phyloP scores from a whole-genome alignment of 164 flowering plant genomes.

The Tinospora cordifolia region DNA sequence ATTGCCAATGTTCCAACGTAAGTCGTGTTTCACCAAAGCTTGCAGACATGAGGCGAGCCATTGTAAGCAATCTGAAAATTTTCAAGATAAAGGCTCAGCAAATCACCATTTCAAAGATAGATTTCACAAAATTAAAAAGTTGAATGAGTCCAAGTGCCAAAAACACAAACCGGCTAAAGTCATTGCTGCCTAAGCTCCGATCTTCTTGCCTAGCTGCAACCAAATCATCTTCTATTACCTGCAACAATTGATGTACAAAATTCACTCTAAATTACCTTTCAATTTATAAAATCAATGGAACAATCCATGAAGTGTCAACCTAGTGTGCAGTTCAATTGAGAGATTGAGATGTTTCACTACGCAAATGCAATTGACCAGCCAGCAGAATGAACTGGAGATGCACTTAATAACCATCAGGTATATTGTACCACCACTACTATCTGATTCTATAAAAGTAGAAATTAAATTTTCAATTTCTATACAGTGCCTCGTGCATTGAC shows the following conservation, averaged over 20 bases:
- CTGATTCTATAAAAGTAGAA: no score
- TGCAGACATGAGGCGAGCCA: conserved; percentile 68
- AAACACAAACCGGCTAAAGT: conserved; percentile 67
- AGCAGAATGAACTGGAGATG: no score
- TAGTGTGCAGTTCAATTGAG: no score
- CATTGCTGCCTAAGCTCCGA: conserved; percentile 52
- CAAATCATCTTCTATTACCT: conserved; percentile 81
- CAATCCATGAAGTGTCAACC: background rate
- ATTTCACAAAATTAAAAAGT: background rate
- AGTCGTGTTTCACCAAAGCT: conserved; percentile 72
- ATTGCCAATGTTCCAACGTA: conserved; percentile 80
- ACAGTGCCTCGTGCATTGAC: no score
- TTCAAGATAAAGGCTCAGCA: background rate
- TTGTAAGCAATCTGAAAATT: conserved; percentile 64
- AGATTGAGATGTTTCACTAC: no score
- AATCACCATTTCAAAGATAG: background rate
- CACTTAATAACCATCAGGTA: no score
- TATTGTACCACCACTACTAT: no score
- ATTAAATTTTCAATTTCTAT: no score
- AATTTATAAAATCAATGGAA: background rate
- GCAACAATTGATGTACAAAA: conserved; percentile 11
- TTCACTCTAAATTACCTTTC: background rate
- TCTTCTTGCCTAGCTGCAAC: conserved; percentile 82
- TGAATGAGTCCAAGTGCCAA: background rate
- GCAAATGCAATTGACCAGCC: no score